A percentile compares a stretch with the other conserved stretches of the same genome.
Evolutionary conservation across 2,329 filamentous ascomycete genomes (phyloP).

Genomic region (Camillea tinctor): DNA sequence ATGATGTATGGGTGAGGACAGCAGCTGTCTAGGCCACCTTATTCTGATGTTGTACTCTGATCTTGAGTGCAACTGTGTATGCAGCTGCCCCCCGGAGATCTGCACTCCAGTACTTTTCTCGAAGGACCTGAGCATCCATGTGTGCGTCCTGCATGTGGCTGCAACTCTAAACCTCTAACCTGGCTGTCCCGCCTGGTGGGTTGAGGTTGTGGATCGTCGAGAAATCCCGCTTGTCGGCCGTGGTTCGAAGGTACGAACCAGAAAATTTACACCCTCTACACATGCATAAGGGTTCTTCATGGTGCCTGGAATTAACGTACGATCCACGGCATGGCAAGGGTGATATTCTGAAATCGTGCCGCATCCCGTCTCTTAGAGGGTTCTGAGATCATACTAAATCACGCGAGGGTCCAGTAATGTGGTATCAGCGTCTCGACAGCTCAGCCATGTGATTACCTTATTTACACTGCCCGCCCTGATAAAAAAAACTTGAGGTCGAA

Average conservation of each 20-base stretch:
- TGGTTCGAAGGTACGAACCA: background rate
- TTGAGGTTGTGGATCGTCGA: background rate
- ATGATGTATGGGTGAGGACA: background rate
- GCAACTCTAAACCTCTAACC: background rate
- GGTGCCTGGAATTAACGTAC: conserved; percentile 4
- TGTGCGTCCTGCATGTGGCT: background rate
- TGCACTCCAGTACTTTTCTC: background rate
- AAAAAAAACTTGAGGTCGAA: background rate
- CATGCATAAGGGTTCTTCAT: background rate
- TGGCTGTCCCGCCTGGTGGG: conserved; percentile 1
- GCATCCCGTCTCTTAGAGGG: conserved; percentile 9
- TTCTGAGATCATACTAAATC: conserved; percentile 13
- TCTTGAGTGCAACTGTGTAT: background rate
- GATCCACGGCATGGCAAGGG: conserved; percentile 15
- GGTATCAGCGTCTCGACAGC: background rate
- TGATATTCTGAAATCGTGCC: conserved; percentile 12
- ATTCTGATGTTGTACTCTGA: background rate
- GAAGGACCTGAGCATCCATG: background rate
- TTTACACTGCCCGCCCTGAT: background rate
- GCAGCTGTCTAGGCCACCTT: background rate
- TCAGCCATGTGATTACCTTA: conserved; percentile 2
- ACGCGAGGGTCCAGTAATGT: background rate
- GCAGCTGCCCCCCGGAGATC: background rate
- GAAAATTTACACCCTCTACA: background rate
- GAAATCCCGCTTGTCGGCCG: background rate